Conservation (phyloP, 2,329 filamentous ascomycete species). For the Xylaria sp. region DNA sequence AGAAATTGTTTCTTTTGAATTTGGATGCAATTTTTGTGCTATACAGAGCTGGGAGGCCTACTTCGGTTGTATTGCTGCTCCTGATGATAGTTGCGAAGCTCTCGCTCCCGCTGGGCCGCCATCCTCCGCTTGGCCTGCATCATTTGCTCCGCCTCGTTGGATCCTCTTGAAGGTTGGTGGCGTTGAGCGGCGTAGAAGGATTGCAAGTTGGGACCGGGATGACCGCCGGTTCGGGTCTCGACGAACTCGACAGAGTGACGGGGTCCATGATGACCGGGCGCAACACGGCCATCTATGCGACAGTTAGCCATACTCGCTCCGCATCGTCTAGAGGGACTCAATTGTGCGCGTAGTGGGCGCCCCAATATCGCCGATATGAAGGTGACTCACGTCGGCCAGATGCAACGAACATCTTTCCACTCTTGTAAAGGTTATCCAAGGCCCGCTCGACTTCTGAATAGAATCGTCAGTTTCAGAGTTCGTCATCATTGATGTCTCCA, state of each 20-base stretch:
- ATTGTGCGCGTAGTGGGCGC: slow-evolving; percentile 2
- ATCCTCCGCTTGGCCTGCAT: slow-evolving; percentile 99
- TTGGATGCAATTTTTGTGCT: slow-evolving; percentile 47
- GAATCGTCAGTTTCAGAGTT: slow-evolving; percentile 26
- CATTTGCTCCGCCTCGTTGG: slow-evolving; percentile 92
- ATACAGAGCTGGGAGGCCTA: slow-evolving; percentile 77
- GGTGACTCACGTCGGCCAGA: slow-evolving; percentile 75
- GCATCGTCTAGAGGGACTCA: slow-evolving; percentile 21
- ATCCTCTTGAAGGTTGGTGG: slow-evolving; percentile 78
- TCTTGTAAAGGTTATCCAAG: slow-evolving; percentile 92
- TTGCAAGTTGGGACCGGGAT: slow-evolving; percentile 74
- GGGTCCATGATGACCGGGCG: slow-evolving; percentile 50
- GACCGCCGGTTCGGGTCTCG: slow-evolving; percentile 62
- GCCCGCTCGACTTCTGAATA: slow-evolving; percentile 85
- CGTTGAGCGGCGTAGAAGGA: slow-evolving; percentile 93
- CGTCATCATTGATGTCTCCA: neutral
- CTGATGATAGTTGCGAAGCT: slow-evolving; percentile 99
- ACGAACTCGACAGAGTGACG: slow-evolving; percentile 82
- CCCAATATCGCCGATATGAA: slow-evolving; percentile 2
- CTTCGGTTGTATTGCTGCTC: slow-evolving; percentile 99
- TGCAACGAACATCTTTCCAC: slow-evolving; percentile 80
- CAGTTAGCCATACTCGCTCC: slow-evolving; percentile 24
- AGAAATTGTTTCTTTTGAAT: slow-evolving; percentile 35
- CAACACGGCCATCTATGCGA: slow-evolving; percentile 63
- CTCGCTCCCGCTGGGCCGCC: slow-evolving; percentile 97